Conservation (phyloP, 768 basidiomycete genomes). For the Leccinum rimulosum region DNA sequence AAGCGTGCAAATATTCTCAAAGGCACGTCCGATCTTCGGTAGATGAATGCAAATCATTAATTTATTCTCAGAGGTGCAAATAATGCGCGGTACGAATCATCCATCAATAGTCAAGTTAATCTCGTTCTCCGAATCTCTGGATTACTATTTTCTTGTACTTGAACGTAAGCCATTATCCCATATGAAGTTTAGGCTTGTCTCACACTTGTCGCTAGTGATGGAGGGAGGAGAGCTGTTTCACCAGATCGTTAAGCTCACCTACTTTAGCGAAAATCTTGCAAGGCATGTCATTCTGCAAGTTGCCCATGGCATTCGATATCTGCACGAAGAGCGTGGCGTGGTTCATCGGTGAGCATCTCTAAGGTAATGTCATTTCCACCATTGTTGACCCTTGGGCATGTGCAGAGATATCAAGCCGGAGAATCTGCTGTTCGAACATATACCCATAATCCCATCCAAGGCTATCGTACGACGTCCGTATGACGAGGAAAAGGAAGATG, state of each 20-base stretch:
- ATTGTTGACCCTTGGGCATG: neutral
- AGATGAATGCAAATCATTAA: conserved; percentile 1
- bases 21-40: conserved; percentile 41
- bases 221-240: conserved; percentile 98
- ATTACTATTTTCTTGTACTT: conserved; percentile 92
- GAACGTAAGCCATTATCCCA: conserved; percentile 60
- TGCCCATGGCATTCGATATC: conserved; percentile 87
- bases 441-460: conserved; percentile 88
- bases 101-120: conserved; percentile 90
- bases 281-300: conserved; percentile 97
- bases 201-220: conserved; percentile 61
- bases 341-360: conserved; percentile 69
- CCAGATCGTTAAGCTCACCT: conserved; percentile 98
- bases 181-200: conserved; percentile 4
- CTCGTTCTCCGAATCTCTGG: conserved; percentile 87
- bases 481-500: conserved; percentile 98
- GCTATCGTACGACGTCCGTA: conserved; percentile 75
- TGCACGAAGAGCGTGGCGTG: conserved; percentile 97
- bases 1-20: conserved; percentile 98
- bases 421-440: conserved; percentile 90
- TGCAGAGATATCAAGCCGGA: conserved; percentile 94
- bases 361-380: neutral
- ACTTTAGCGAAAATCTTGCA: conserved; percentile 96
- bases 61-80: conserved; percentile 80
- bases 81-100: conserved; percentile 94